A percentile compares a stretch with the other conserved stretches of the same genome.
These are phyloP conservation scores for Cryptosporidium sp. DNA, from an alignment of 169 alveolate species.

Conservation along the genomic window DNA sequence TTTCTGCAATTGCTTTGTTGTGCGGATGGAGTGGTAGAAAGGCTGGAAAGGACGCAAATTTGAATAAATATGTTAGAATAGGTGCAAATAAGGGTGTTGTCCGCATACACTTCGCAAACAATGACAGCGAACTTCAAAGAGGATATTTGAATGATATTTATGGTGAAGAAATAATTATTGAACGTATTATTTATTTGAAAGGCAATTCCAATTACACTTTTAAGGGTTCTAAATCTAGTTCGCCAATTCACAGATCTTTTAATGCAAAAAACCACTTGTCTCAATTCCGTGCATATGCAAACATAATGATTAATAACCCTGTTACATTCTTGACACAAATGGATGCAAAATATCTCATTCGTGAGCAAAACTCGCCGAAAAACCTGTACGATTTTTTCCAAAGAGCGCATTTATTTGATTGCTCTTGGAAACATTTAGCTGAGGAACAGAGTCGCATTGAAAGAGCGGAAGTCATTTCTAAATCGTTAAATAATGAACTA, in stretches of 20 bases:
- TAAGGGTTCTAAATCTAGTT: slow-evolving; percentile 20
- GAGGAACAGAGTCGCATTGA: slow-evolving; percentile 58
- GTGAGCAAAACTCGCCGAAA: slow-evolving; percentile 71
- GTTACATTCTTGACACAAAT: slow-evolving; percentile 44
- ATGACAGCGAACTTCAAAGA: background rate
- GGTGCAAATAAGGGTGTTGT: slow-evolving; percentile 48
- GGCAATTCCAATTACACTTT: slow-evolving; percentile 45
- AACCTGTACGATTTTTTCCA: slow-evolving; percentile 63
- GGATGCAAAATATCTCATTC: slow-evolving; percentile 64
- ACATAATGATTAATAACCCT: slow-evolving; percentile 61
- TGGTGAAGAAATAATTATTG: slow-evolving; percentile 68
- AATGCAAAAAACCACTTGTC: slow-evolving; percentile 36
- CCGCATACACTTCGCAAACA: slow-evolving; percentile 46
- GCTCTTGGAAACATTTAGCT: slow-evolving; percentile 37
- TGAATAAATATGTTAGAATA: slow-evolving; percentile 35
- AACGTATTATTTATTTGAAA: slow-evolving; percentile 38
- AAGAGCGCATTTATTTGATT: slow-evolving; percentile 58
- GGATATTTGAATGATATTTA: slow-evolving; percentile 40
- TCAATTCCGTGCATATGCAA: slow-evolving; percentile 51
- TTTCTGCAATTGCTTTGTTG: slow-evolving; percentile 57
- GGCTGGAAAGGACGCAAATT: slow-evolving; percentile 56
- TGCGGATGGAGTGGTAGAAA: slow-evolving; percentile 75
- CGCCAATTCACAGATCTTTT: slow-evolving; percentile 41
- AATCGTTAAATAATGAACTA: background rate
- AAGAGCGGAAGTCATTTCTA: slow-evolving; percentile 41